Evolutionary conservation across 148 eudicot genomes (phyloP).

Genomic region (Fagopyrum tataricum): DNA sequence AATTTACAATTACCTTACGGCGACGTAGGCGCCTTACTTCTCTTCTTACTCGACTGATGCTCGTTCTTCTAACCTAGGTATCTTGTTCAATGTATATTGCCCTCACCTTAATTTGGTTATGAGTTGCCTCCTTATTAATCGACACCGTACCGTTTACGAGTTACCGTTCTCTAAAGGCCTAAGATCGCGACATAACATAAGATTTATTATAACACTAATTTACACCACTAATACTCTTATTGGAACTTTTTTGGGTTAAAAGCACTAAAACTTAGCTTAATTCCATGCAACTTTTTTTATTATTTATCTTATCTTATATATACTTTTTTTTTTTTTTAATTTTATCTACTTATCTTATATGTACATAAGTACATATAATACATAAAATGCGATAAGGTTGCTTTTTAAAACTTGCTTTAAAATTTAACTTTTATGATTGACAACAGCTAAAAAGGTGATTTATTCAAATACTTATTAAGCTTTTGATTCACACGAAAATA

Average conservation of each 20-base stretch:
- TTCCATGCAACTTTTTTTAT: not conserved
- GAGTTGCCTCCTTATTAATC: too few relatives aligned
- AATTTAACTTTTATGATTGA: constrained; percentile 8
- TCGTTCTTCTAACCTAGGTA: too few relatives aligned
- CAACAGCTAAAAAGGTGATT: not conserved
- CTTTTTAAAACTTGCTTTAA: constrained; percentile 5
- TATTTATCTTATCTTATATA: constrained; percentile 13
- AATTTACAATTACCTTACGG: too few relatives aligned
- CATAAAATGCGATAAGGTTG: constrained; percentile 1
- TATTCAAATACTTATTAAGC: too few relatives aligned
- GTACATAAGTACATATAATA: constrained; percentile 11
- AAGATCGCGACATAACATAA: too few relatives aligned
- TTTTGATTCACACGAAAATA: too few relatives aligned
- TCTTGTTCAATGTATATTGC: fast-evolving
- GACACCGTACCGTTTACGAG: too few relatives aligned
- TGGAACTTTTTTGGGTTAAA: not conserved
- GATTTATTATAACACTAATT: not conserved
- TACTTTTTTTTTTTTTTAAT: too few relatives aligned
- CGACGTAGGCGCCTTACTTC: too few relatives aligned
- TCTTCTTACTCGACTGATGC: too few relatives aligned
- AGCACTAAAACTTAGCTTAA: not conserved
- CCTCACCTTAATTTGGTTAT: too few relatives aligned
- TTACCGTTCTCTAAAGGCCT: too few relatives aligned
- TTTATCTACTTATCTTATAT: constrained; percentile 7
- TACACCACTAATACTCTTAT: not conserved